Evolutionary conservation across 2,329 filamentous ascomycete genomes (phyloP), one percentile per base, ranked within the genome.

Genomic region (Sordariomycetes sp.): DNA sequence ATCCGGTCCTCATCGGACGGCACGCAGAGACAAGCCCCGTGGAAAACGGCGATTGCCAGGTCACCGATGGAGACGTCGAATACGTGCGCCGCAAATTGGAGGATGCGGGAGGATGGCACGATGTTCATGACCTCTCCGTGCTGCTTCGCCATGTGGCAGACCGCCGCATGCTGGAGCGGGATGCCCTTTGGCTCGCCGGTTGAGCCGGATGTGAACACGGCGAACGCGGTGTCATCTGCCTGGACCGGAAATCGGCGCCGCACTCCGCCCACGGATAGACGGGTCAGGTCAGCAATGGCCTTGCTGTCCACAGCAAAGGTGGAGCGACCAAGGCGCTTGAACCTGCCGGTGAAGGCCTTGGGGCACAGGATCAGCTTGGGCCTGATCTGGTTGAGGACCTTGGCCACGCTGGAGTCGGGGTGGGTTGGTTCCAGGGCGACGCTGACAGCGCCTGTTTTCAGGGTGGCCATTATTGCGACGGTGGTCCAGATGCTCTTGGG

Each of bases 121-220:
- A 57, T 52, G 22, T 25, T 20, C 55, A 57, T 51, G 8, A 14
- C 16, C 16, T 20, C 16, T 4, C 43, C 43, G 14, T 57, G 43
- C 18, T 52, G 34, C 24, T 57, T 25, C 28, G 40, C 22, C 55
- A 57, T 51, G 32, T 22, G 22, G 55, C 43, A 57, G 1, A 52
- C 16, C 5, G 28, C 28, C 6, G 11, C 8, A 25, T 57, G 43
- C 25, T 62, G 61, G 16, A 68, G 61, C 25, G 78, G 69, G n/a
- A 79, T 75, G 40, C 77, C 78, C 66, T 80, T 80, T 2, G 78
- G 78, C 37, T 68, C 67, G 3, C 78, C 78, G 0, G 77, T 79
- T 22, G 73, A 77, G 18, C 78, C 78, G 18, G 77, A 79, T n/a
- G 78, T 80, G 62, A 79, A 80, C 64, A 79, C 75, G 61, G 79